Evolutionary conservation across 2,329 filamentous ascomycete genomes (phyloP), one percentile per base, ranked within the genome.

Genomic region (Teratosphaeria viscida): DNA sequence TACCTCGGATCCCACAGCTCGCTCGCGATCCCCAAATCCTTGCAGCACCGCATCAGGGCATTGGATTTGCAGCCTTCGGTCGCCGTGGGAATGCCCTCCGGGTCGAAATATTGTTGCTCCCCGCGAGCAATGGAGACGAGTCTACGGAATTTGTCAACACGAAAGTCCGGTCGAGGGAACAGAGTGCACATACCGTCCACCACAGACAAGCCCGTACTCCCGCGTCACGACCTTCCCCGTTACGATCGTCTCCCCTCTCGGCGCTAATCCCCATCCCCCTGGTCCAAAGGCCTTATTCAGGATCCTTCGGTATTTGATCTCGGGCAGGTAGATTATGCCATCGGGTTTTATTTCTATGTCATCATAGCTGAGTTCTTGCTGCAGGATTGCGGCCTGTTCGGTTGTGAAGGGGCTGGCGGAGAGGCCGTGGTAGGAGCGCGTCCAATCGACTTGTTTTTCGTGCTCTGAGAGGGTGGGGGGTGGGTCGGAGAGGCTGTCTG

Each of bases 341-440:
- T 99, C 94, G 35, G 94, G 92, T 79, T 99, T 99, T 72, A 99
- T 88, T 78, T 99, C 94, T 59, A 99, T 86, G 75, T 97, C 92
- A 55, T 86, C 81, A 0, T 82, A 76, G 58, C 84, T 77, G 12
- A 95, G 73, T 1, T 86, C 85, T 59, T 82, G 79, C 63, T 88
- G 82, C 54, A 96, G 80, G 23, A 89, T 81, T 16, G 84, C 80
- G 10, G 83, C 81, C 57, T 87, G 82, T 74, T 91, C 86, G 54
- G 84, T 77, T 3, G 85, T 78, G 73, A 96, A 95, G 0, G 90
- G 82, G 37, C 79, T 78, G 0, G 81, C 80, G 39, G 86, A 87
- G 19, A 96, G 82, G 12, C 90, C 89, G 73, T 92, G 85, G 78
- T 87, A 96, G 14, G 89, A 95, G 55, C 82, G 85, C 23, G 87